phyloP scores from a whole-genome alignment of 441 rosid genomes.

The Metrosideros polymorpha region DNA sequence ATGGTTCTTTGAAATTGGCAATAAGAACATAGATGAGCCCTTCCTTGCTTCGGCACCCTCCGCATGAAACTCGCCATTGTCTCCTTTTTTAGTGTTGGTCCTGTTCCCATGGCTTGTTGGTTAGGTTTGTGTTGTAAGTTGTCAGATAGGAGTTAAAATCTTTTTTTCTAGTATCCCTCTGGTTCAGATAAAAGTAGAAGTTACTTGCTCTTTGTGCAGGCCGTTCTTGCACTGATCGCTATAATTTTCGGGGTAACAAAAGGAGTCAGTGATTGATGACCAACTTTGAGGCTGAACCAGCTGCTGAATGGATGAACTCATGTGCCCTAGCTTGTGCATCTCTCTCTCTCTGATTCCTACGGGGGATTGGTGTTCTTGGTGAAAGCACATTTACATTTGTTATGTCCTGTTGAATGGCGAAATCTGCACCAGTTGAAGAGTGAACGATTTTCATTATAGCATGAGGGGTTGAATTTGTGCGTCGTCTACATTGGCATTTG shows the following conservation, averaged over 20 bases:
- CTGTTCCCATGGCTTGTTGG: background rate
- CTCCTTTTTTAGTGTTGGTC: background rate
- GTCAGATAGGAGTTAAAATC: background rate
- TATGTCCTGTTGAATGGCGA: background rate
- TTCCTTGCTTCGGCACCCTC: background rate
- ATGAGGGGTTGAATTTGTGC: background rate
- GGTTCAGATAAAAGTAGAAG: background rate
- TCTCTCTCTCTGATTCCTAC: background rate
- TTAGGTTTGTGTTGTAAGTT: background rate
- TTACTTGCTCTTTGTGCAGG: slow-evolving; percentile 31
- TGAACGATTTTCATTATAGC: background rate
- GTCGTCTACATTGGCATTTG: background rate
- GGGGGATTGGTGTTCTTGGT: background rate
- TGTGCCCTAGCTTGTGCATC: background rate
- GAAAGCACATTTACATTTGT: background rate
- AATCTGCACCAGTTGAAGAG: background rate
- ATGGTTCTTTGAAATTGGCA: background rate
- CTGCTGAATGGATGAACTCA: background rate
- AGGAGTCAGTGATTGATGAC: slow-evolving; percentile 34
- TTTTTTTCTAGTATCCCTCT: background rate
- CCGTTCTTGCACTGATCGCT: slow-evolving; percentile 62
- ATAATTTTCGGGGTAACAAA: slow-evolving; percentile 56
- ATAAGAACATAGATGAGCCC: background rate
- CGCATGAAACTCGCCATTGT: background rate
- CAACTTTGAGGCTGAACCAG: background rate